Base-by-base conservation (phyloP, 805 yeast genomes). In the Candida quercuum region DNA sequence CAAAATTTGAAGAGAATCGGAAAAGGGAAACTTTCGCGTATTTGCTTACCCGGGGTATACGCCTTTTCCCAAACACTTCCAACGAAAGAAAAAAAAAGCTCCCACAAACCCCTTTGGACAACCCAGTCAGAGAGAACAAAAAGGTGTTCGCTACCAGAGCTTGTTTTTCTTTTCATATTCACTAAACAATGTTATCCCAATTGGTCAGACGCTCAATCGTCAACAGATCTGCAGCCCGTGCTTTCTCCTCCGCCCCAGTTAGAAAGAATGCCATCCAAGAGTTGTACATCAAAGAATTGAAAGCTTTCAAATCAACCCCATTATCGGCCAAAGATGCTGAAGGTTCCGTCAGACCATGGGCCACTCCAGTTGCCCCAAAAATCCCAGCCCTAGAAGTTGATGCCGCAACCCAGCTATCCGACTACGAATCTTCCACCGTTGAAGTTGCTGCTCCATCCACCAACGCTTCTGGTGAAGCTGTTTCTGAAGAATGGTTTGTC, bases 221-320 rank as follows among this genome's bases (percentile, higher is more conserved):
- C 28, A 42, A 43, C 43, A 57, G 55, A 49, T 43, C 54, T 32
- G 36, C 51, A 39, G 48, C 45, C 40, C 62, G 67, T 55, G 49
- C 63, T 23, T 64, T 65, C 56, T 56, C 68, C 18, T 43, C 60
- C 28, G 46, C 54, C 21, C 53, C 59, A 44, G 59, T 55, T 32
- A 60, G 64, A 52, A 50, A 50, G 44, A 66, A 89, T 74, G 70
- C 84, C 60, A 64, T 89, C 59, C 75, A 86, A 63, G 96, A 89
- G 51, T 75, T 89, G 52, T 89, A 89, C 72, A 67, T 91, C 59
- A 78, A 75, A 63, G 95, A 89, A 66, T 71, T 93, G 66, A 86
- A 81, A 71, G 77, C 78, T 45, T 89, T 86, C 79, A 87, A 88
- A 73, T 89, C 96, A 60, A 75, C 81, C 42, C 78, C 87, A 43